Percentiles rank a stretch among this genome's conserved stretches.
Evolutionary conservation across 768 basidiomycete species (phyloP).

Genomic region (Leccinum boreale): DNA sequence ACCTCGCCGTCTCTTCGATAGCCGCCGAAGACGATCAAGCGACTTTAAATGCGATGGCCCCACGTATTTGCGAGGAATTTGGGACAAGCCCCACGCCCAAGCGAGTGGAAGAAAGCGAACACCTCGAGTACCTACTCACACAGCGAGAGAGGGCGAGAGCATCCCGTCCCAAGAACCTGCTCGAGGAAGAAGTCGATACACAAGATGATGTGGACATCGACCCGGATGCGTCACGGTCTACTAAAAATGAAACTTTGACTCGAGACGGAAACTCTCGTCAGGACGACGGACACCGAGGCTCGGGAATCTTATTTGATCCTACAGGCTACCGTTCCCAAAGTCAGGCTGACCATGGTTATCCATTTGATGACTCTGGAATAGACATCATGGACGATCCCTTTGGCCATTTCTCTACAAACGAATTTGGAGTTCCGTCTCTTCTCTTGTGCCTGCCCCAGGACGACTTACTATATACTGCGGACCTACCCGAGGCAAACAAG

Average conservation of each 20-base stretch:
- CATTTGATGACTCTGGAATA: conserved; percentile 16
- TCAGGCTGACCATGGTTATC: background rate
- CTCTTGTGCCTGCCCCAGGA: conserved; percentile 10
- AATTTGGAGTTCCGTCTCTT: conserved; percentile 2
- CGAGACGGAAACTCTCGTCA: background rate
- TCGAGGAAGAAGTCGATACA: background rate
- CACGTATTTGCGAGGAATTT: conserved; percentile 21
- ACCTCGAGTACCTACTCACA: conserved; percentile 25
- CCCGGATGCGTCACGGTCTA: background rate
- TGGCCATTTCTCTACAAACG: conserved; percentile 1
- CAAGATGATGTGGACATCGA: background rate
- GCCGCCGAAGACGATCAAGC: conserved; percentile 12
- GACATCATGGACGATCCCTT: conserved; percentile 10
- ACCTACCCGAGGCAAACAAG: conserved; percentile 8
- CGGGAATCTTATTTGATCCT: background rate
- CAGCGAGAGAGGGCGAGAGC: conserved; percentile 21
- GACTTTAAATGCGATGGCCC: background rate
- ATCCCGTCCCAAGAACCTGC: background rate
- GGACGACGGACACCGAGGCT: background rate
- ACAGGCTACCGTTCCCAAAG: background rate
- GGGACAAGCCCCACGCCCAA: conserved; percentile 25
- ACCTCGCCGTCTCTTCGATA: background rate
- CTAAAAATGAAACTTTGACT: background rate
- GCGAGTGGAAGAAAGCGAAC: conserved; percentile 9
- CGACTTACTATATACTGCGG: background rate